Conservation (phyloP, 331 rosid genomes). For the Arachis monticola region DNA sequence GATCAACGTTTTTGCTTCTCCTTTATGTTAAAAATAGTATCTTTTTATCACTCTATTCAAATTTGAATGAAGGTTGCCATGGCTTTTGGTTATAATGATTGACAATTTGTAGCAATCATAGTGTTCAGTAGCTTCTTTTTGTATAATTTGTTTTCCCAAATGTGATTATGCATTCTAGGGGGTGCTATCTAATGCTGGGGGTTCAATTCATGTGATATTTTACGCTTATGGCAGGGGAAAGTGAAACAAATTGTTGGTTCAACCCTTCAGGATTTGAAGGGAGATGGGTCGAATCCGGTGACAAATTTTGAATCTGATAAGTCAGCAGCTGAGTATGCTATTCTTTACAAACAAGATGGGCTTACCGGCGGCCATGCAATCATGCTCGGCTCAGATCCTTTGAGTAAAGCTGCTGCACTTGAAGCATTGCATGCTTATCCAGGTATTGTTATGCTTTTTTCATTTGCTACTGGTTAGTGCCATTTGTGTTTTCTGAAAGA, state of each 20-base stretch:
- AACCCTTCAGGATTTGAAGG: conserved; percentile 76
- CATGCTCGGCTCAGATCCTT: conserved; percentile 92
- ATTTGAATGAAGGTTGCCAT: not conserved
- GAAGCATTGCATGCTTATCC: conserved; percentile 89
- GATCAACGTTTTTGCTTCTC: no score
- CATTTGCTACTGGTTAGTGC: not conserved
- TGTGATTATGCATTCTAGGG: not conserved
- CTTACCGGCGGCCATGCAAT: conserved; percentile 78
- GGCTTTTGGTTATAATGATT: conserved; percentile 1
- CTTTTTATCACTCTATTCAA: not conserved
- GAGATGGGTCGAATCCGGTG: conserved; percentile 64
- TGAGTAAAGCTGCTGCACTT: conserved; percentile 73
- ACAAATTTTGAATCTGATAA: conserved; percentile 91
- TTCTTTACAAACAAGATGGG: no score
- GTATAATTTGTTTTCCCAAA: not conserved
- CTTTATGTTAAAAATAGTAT: not conserved
- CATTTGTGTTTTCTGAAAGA: not conserved
- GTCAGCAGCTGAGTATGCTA: conserved; percentile 60
- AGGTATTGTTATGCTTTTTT: conserved; percentile 45
- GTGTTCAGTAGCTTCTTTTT: not conserved
- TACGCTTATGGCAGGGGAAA: conserved; percentile 62
- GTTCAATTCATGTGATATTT: not conserved
- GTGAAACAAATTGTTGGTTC: conserved; percentile 97
- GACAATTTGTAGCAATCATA: not conserved
- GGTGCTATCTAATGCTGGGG: not conserved